Conservation (phyloP, 805 yeast species). For the Saccharomycopsis fodiens region DNA sequence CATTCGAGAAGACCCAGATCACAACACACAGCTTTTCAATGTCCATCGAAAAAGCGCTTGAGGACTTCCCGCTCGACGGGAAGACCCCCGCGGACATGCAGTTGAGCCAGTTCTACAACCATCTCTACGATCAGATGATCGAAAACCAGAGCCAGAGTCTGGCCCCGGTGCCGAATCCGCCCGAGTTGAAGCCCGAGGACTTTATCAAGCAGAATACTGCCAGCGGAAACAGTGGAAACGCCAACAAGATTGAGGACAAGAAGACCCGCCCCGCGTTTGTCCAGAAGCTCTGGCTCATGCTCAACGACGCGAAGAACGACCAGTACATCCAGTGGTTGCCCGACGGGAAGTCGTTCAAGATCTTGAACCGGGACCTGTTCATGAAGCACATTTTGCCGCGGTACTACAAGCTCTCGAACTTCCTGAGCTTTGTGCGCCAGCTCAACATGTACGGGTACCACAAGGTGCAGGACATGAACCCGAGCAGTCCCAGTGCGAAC, state of each 20-base stretch:
- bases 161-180: too few relatives aligned
- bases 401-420: constrained; percentile 91
- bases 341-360: constrained; percentile 82
- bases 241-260: not conserved
- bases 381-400: constrained; percentile 80
- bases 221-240: not conserved
- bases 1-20: too few relatives aligned
- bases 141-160: too few relatives aligned
- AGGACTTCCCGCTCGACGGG: too few relatives aligned
- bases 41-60: too few relatives aligned
- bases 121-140: too few relatives aligned
- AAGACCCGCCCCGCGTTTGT: constrained; percentile 84
- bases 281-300: constrained; percentile 91
- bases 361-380: constrained; percentile 73
- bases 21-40: too few relatives aligned
- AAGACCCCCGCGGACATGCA: too few relatives aligned
- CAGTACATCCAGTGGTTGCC: constrained; percentile 76
- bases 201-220: not conserved
- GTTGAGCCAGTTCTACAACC: too few relatives aligned
- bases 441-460: constrained; percentile 99
- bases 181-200: not conserved
- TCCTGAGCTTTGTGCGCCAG: constrained; percentile 93
- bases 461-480: constrained; percentile 85
- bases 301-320: constrained; percentile 66
- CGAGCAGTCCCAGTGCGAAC: constrained; percentile 49